These are phyloP conservation scores for Psidium friedrichsthalianum DNA, from an alignment of 345 rosid species.

Conservation along the genomic window DNA sequence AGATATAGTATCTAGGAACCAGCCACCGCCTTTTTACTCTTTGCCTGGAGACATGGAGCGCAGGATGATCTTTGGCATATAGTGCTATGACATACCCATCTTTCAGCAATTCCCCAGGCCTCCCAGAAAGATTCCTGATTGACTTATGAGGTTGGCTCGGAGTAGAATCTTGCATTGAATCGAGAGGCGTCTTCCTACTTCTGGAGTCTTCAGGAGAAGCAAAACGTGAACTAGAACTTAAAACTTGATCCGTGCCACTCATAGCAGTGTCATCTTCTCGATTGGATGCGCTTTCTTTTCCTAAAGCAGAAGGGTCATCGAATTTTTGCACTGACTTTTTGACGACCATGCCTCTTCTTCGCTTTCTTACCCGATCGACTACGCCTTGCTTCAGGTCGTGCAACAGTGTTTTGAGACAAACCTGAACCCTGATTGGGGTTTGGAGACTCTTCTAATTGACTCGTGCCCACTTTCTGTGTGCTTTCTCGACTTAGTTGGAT, in stretches of 20 bases:
- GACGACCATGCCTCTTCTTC: constrained; percentile 83
- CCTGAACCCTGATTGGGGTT: constrained; percentile 42
- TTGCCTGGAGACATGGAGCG: constrained; percentile 83
- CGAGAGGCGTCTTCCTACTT: constrained; percentile 75
- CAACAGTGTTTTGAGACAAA: constrained; percentile 28
- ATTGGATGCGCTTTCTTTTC: constrained; percentile 62
- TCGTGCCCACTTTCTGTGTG: constrained; percentile 28
- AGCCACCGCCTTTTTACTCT: constrained; percentile 95
- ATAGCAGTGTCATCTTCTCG: constrained; percentile 73
- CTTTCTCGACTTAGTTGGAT: constrained; percentile 40
- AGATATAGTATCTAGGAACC: constrained; percentile 88
- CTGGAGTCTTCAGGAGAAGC: constrained; percentile 79
- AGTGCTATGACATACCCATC: constrained; percentile 88
- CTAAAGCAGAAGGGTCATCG: constrained; percentile 46
- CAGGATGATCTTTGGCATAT: constrained; percentile 59
- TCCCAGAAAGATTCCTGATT: constrained; percentile 42
- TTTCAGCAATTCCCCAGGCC: constrained; percentile 53
- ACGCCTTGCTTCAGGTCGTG: constrained; percentile 53
- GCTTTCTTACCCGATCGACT: constrained; percentile 92
- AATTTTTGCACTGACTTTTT: constrained; percentile 50
- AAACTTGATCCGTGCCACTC: constrained; percentile 81
- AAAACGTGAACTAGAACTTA: constrained; percentile 73
- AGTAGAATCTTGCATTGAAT: constrained; percentile 42
- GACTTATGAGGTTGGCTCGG: constrained; percentile 37
- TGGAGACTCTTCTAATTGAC: constrained; percentile 37